Evolutionary conservation across 306 rosid genomes (phyloP).

Genomic region (Casuarina cunninghamiana): DNA sequence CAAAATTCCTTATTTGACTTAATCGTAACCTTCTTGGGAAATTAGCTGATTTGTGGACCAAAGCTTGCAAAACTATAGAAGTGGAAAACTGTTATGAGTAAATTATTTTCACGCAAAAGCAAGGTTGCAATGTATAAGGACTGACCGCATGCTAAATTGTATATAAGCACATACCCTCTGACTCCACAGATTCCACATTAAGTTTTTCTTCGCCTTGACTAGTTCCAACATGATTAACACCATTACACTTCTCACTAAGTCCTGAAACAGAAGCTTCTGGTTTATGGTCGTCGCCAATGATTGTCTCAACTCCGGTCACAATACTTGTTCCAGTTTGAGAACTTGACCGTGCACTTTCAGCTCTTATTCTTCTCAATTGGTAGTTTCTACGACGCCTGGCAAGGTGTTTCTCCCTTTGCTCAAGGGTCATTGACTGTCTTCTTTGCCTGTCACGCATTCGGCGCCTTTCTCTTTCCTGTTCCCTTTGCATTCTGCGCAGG

Average conservation of each 20-base stretch:
- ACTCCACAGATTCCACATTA: slow-evolving; percentile 10
- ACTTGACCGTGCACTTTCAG: slow-evolving; percentile 36
- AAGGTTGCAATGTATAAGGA: neutral
- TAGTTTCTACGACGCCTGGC: slow-evolving; percentile 86
- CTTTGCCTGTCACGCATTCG: slow-evolving; percentile 74
- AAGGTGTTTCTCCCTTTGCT: slow-evolving; percentile 79
- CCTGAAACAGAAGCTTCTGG: slow-evolving; percentile 27
- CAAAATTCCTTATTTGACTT: slow-evolving; percentile 55
- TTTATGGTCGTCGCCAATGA: slow-evolving; percentile 36
- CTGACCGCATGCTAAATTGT: neutral
- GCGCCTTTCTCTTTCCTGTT: slow-evolving; percentile 73
- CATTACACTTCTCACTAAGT: neutral
- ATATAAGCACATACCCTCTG: slow-evolving; percentile 37
- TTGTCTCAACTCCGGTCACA: slow-evolving; percentile 29
- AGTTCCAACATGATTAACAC: slow-evolving; percentile 23
- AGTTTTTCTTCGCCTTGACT: slow-evolving; percentile 35
- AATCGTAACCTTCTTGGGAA: slow-evolving; percentile 40
- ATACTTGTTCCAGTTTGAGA: slow-evolving; percentile 30
- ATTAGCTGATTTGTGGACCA: slow-evolving; percentile 27
- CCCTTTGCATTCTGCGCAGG: slow-evolving; percentile 50
- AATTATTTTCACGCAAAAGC: neutral
- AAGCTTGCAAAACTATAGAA: slow-evolving; percentile 42
- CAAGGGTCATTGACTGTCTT: slow-evolving; percentile 78
- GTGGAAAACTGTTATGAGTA: slow-evolving; percentile 2
- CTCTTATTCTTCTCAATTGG: slow-evolving; percentile 70